phyloP scores from a whole-genome alignment of 208 protist species.

The Trypanosoma melophagium region DNA sequence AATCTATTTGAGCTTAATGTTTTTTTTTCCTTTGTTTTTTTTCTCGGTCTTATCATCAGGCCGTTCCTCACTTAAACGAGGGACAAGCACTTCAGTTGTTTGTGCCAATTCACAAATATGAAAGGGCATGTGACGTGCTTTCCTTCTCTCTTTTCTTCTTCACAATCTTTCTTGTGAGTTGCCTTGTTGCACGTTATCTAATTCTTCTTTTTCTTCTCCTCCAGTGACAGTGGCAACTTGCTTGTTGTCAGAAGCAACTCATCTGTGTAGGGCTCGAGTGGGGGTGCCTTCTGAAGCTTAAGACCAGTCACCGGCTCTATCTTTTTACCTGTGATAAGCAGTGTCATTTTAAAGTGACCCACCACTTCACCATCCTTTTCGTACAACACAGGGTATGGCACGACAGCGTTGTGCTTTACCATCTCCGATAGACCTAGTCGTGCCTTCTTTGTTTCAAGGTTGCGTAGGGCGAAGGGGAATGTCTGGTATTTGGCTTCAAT shows the following conservation, averaged over 20 bases:
- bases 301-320: constrained; percentile 90
- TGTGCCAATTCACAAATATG: too few species aligned
- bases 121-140: too few species aligned
- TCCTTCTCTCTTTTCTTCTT: constrained; percentile 6
- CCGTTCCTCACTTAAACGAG: too few species aligned
- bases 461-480: constrained; percentile 95
- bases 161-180: background rate
- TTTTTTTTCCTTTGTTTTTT: too few species aligned
- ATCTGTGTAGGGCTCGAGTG: constrained; percentile 80
- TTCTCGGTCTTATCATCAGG: too few species aligned
- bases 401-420: constrained; percentile 94
- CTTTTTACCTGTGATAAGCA: constrained; percentile 89
- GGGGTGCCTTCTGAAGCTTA: constrained; percentile 80
- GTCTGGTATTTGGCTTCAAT: constrained; percentile 94
- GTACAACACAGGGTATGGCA: constrained; percentile 97
- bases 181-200: constrained; percentile 8
- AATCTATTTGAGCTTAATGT: too few species aligned
- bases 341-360: constrained; percentile 90
- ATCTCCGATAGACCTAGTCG: constrained; percentile 96
- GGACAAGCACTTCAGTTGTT: too few species aligned
- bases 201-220: constrained; percentile 55
- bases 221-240: constrained; percentile 85
- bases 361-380: constrained; percentile 91
- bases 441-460: constrained; percentile 93
- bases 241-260: constrained; percentile 74